Conservation (phyloP, 108 stramenopile species). For the Parietichytrium sp. region DNA sequence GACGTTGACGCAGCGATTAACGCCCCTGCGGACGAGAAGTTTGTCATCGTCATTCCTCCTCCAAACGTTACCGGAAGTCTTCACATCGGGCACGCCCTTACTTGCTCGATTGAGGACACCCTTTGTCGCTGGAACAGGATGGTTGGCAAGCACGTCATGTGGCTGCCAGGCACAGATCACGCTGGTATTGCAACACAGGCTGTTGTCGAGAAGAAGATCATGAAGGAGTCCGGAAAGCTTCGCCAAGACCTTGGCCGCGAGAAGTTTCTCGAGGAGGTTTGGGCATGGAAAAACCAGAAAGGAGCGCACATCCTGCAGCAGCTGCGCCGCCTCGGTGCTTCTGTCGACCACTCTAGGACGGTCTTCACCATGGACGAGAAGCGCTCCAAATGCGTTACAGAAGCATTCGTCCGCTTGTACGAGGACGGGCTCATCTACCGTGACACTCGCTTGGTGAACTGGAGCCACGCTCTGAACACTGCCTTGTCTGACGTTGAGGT, state of each 20-base stretch:
- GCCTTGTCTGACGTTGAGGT: slow-evolving; percentile 99
- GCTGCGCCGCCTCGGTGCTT: slow-evolving; percentile 79
- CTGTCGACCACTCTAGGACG: slow-evolving; percentile 93
- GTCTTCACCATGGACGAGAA: slow-evolving; percentile 98
- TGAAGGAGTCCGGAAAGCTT: slow-evolving; percentile 82
- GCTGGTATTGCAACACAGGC: slow-evolving; percentile 99
- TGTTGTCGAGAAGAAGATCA: slow-evolving; percentile 96
- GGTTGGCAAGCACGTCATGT: slow-evolving; percentile 92
- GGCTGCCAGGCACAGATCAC: slow-evolving; percentile 98
- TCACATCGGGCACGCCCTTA: slow-evolving; percentile 98
- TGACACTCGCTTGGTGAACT: slow-evolving; percentile 89
- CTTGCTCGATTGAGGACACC: slow-evolving; percentile 95
- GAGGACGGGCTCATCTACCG: slow-evolving; percentile 93
- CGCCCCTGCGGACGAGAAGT: slow-evolving; percentile 75
- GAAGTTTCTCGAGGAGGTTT: slow-evolving; percentile 87
- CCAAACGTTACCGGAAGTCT: slow-evolving; percentile 96
- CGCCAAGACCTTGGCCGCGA: slow-evolving; percentile 94
- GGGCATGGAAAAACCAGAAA: slow-evolving; percentile 97
- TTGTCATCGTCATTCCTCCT: slow-evolving; percentile 98
- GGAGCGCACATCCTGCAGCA: slow-evolving; percentile 85
- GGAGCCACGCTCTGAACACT: slow-evolving; percentile 93
- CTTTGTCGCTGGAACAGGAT: slow-evolving; percentile 97
- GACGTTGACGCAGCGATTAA: slow-evolving; percentile 66
- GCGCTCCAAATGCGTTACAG: slow-evolving; percentile 82
- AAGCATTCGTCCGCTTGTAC: slow-evolving; percentile 86